Conservation (phyloP, 2,329 filamentous ascomycete genomes). For the Plectosphaerella plurivora region DNA sequence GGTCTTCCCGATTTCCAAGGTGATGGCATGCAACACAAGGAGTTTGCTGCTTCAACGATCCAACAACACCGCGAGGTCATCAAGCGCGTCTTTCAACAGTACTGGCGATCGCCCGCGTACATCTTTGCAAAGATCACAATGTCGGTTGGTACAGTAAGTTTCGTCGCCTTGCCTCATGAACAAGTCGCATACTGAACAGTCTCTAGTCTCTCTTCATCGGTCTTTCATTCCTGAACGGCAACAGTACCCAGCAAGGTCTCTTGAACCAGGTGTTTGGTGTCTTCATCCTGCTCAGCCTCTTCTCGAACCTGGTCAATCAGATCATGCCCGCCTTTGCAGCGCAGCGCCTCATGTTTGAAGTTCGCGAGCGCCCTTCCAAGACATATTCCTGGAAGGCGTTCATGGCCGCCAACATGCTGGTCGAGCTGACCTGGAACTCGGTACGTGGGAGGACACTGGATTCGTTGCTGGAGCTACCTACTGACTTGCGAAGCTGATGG, state of each 20-base stretch:
- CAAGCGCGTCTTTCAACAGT: slow-evolving; percentile 62
- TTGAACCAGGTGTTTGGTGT: slow-evolving; percentile 65
- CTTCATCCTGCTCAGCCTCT: slow-evolving; percentile 65
- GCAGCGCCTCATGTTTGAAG: slow-evolving; percentile 62
- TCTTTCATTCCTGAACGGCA: slow-evolving; percentile 55
- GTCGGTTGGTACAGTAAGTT: slow-evolving; percentile 28
- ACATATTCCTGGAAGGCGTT: slow-evolving; percentile 41
- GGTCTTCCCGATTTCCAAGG: not conserved
- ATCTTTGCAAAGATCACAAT: slow-evolving; percentile 63
- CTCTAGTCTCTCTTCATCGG: slow-evolving; percentile 55
- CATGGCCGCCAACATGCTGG: slow-evolving; percentile 61
- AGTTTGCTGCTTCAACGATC: slow-evolving; percentile 66
- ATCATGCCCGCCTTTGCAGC: slow-evolving; percentile 67
- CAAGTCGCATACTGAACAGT: slow-evolving; percentile 4
- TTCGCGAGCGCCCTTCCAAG: slow-evolving; percentile 62
- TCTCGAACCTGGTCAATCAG: slow-evolving; percentile 55
- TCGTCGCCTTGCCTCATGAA: not conserved
- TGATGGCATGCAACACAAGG: slow-evolving; percentile 32
- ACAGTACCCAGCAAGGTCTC: slow-evolving; percentile 52
- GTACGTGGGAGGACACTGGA: too few relatives aligned
- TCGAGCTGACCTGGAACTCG: slow-evolving; percentile 65
- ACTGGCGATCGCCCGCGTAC: slow-evolving; percentile 68
- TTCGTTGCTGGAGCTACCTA: too few relatives aligned
- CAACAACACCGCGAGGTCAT: slow-evolving; percentile 57
- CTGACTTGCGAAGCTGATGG: slow-evolving; percentile 41